These are phyloP conservation scores for Moelleriella libera DNA, from an alignment of 2,329 filamentous ascomycete genomes.

Conservation along the genomic window DNA sequence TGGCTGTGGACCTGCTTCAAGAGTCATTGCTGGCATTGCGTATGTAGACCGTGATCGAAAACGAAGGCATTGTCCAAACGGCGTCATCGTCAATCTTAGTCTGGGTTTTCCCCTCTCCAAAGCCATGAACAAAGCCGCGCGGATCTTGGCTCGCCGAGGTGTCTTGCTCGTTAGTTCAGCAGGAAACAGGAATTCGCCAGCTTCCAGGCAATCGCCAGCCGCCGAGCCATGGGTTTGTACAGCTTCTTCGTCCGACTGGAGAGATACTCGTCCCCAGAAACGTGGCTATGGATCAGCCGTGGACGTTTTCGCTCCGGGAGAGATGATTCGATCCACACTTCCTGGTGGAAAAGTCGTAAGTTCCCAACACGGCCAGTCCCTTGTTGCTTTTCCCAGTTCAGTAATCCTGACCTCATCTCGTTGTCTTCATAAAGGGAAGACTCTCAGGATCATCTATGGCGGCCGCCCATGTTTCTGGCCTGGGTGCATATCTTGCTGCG, in stretches of 20 bases:
- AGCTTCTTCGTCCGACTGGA: conserved; percentile 34
- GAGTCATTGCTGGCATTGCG: conserved; percentile 30
- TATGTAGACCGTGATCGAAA: conserved; percentile 22
- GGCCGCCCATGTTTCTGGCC: conserved; percentile 1
- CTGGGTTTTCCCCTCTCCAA: conserved; percentile 9
- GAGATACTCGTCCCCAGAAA: conserved; percentile 3
- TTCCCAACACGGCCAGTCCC: neutral
- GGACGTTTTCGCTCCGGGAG: conserved; percentile 37
- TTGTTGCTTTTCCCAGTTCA: neutral
- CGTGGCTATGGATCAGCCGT: conserved; percentile 37
- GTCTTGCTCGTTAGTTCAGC: conserved; percentile 41
- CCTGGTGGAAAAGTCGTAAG: conserved; percentile 19
- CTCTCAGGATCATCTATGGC: conserved; percentile 22
- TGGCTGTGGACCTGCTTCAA: conserved; percentile 18
- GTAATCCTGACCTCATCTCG: neutral
- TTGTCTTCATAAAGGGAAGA: neutral
- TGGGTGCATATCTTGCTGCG: neutral
- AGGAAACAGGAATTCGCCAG: conserved; percentile 32
- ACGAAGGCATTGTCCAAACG: conserved; percentile 23
- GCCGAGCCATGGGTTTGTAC: conserved; percentile 34
- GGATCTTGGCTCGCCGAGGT: conserved; percentile 26
- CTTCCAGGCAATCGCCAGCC: conserved; percentile 29
- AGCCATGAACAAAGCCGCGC: conserved; percentile 35
- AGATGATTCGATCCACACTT: conserved; percentile 31
- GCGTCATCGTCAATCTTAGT: conserved; percentile 42